phyloP scores from a whole-genome alignment of 805 yeast genomes.

The Cyberlindnera americana region DNA sequence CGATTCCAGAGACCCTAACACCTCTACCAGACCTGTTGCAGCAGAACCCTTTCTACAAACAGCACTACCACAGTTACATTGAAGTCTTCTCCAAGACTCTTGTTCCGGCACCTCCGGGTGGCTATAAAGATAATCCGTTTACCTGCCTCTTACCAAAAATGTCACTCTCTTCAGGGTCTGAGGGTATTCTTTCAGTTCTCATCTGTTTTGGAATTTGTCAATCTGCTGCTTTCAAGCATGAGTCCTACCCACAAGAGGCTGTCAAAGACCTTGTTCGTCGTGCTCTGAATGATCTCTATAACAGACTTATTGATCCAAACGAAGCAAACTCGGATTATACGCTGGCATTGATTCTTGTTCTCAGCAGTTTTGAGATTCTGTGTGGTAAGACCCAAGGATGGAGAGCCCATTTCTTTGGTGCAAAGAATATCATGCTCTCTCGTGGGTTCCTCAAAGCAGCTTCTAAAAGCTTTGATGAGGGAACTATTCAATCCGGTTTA shows the following conservation, averaged over 20 bases:
- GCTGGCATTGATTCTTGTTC: constrained; percentile 54
- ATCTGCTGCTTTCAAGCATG: constrained; percentile 20
- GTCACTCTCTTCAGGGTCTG: constrained; percentile 57
- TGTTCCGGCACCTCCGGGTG: constrained; percentile 60
- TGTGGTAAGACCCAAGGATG: constrained; percentile 43
- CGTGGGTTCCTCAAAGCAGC: constrained; percentile 40
- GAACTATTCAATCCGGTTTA: not conserved
- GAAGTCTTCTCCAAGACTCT: constrained; percentile 56
- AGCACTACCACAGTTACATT: constrained; percentile 59
- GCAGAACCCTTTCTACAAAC: constrained; percentile 56
- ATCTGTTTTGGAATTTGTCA: constrained; percentile 49
- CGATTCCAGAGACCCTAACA: constrained; percentile 10
- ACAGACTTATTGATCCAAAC: constrained; percentile 44
- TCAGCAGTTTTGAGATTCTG: constrained; percentile 54
- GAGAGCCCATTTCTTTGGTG: constrained; percentile 65
- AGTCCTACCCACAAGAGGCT: constrained; percentile 32
- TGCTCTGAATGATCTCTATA: constrained; percentile 54
- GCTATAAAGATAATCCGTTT: constrained; percentile 63
- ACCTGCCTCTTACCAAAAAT: constrained; percentile 59
- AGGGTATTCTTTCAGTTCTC: constrained; percentile 50
- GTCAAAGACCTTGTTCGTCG: constrained; percentile 52
- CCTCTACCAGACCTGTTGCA: constrained; percentile 60
- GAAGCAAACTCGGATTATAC: constrained; percentile 65
- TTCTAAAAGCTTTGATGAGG: not conserved
- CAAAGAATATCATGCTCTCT: constrained; percentile 57